Evolutionary conservation across 1,284 basidiomycete species (phyloP).

Genomic region (Cutaneotrichosporon sp.): DNA sequence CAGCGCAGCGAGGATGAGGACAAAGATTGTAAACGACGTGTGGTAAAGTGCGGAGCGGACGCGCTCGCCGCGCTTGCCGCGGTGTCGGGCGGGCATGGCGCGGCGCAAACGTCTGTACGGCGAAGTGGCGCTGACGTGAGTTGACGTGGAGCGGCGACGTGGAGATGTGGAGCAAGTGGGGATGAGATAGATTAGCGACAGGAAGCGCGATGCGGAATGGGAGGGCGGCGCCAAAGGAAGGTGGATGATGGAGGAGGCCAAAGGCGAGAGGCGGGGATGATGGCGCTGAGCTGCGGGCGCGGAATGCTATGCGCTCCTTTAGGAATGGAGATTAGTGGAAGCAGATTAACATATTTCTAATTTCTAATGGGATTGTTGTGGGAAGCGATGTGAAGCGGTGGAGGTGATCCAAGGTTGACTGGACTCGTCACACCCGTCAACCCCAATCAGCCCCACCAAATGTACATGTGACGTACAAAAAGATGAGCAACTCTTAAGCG

Average conservation of each 20-base stretch:
- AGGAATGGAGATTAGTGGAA: background rate
- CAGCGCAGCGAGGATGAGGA: constrained; percentile 40
- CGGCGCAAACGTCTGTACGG: background rate
- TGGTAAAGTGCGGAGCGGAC: constrained; percentile 46
- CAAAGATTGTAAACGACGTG: constrained; percentile 44
- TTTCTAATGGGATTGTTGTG: background rate
- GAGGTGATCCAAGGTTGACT: constrained; percentile 10
- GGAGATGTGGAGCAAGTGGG: too few relatives aligned
- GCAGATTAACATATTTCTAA: background rate
- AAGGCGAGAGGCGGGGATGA: too few relatives aligned
- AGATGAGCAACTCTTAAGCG: too few relatives aligned
- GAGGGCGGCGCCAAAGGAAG: too few relatives aligned
- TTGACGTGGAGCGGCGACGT: background rate
- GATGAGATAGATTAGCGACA: too few relatives aligned
- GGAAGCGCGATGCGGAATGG: too few relatives aligned
- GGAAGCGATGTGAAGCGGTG: constrained; percentile 4
- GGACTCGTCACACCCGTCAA: background rate
- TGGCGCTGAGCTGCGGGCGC: too few relatives aligned
- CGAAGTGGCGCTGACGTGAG: background rate
- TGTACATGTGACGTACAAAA: too few relatives aligned
- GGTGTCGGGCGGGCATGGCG: background rate
- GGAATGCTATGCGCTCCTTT: too few relatives aligned
- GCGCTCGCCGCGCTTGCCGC: constrained; percentile 11
- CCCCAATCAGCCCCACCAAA: too few relatives aligned
- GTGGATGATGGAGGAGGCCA: too few relatives aligned